Conservation (phyloP, 257 asterid species). For the Avicennia marina region DNA sequence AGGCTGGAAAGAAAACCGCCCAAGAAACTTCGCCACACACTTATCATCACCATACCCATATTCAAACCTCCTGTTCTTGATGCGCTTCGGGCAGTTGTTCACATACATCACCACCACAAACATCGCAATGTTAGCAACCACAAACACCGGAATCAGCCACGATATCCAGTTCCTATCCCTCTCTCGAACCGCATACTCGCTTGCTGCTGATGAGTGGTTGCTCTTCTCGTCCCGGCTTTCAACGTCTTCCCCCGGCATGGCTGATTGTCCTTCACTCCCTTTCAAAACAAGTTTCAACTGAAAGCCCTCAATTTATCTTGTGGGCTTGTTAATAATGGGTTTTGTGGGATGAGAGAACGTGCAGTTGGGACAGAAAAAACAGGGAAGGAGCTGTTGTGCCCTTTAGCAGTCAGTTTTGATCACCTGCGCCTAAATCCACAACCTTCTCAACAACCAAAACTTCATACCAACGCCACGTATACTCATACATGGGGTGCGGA, state of each 20-base stretch:
- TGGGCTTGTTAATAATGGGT: conserved; percentile 14
- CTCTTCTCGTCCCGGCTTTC: conserved; percentile 52
- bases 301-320: conserved; percentile 15
- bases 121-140: conserved; percentile 52
- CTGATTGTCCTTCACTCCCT: not conserved
- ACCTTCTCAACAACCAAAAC: not conserved
- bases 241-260: conserved; percentile 51
- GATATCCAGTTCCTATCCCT: conserved; percentile 60
- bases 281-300: not conserved
- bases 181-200: conserved; percentile 25
- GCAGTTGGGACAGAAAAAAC: conserved; percentile 18
- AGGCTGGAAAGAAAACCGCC: conserved; percentile 85
- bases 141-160: conserved; percentile 74
- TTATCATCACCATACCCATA: conserved; percentile 13
- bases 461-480: not conserved
- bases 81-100: conserved; percentile 64
- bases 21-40: conserved; percentile 68
- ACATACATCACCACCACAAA: conserved; percentile 65
- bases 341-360: conserved; percentile 22
- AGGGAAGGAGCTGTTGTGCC: conserved; percentile 20
- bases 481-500: too few species aligned
- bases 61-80: conserved; percentile 13
- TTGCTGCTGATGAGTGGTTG: conserved; percentile 10
- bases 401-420: conserved; percentile 27
- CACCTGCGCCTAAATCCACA: conserved; percentile 5